phyloP scores from a whole-genome alignment of 2,329 filamentous ascomycete species.

The Penicillium sp. region DNA sequence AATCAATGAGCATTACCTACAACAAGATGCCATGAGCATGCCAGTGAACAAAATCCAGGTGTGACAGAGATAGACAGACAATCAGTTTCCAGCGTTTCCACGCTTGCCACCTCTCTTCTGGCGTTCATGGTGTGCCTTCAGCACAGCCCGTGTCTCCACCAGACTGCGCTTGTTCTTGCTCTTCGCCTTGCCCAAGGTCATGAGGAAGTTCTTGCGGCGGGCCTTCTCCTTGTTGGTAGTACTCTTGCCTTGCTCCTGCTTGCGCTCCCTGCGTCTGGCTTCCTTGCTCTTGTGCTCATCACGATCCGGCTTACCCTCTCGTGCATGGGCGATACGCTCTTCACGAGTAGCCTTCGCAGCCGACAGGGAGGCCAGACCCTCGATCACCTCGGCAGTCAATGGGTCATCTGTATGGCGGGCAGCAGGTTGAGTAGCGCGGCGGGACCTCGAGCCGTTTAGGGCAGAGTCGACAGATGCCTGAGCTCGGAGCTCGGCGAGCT shows the following conservation, averaged over 20 bases:
- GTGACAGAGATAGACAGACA: neutral
- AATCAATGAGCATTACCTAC: neutral
- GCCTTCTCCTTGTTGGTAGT: constrained; percentile 97
- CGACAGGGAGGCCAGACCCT: constrained; percentile 74
- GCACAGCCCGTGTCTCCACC: constrained; percentile 76
- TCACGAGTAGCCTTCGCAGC: constrained; percentile 81
- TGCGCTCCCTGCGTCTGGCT: constrained; percentile 82
- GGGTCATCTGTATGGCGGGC: constrained; percentile 79
- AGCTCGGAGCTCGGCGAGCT: constrained; percentile 83
- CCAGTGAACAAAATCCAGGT: neutral
- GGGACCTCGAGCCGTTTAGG: constrained; percentile 48
- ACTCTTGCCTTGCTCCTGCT: constrained; percentile 87
- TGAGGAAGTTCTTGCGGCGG: constrained; percentile 96
- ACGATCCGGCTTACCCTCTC: constrained; percentile 76
- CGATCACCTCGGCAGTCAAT: constrained; percentile 87
- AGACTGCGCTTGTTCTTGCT: constrained; percentile 93
- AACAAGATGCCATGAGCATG: neutral
- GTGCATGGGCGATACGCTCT: constrained; percentile 80
- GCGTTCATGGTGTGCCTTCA: constrained; percentile 79
- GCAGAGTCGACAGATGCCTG: constrained; percentile 69
- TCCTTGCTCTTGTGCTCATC: constrained; percentile 83
- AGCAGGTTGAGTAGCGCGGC: constrained; percentile 52
- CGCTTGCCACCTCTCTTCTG: constrained; percentile 81
- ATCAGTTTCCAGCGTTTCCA: constrained; percentile 59
- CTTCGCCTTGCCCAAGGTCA: constrained; percentile 97